Conservation (phyloP, 192 early-diverging fungal genomes). For the Lunasporangiospora selenospora region DNA sequence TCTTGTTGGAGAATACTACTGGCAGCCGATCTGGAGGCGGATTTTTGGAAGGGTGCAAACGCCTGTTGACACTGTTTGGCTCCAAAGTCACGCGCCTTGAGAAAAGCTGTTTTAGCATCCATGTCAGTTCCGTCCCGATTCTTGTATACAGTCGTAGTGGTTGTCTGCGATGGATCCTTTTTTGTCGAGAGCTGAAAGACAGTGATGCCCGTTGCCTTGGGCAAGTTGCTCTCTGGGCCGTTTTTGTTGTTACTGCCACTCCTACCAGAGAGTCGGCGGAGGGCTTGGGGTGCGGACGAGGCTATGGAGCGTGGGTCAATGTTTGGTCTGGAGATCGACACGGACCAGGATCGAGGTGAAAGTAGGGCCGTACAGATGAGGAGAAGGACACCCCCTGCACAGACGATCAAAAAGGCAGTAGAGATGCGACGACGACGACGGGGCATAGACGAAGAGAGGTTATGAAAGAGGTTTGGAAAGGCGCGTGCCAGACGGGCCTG, state of each 20-base stretch:
- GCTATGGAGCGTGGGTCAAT: no score
- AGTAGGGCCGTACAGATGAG: constrained; percentile 27
- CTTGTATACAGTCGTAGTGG: constrained; percentile 10
- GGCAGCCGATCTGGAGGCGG: no score
- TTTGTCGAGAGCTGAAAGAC: no score
- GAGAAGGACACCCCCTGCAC: constrained; percentile 18
- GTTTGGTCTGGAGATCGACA: no score
- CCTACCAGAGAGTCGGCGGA: no score
- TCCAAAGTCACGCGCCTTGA: constrained; percentile 40
- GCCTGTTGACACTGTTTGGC: constrained; percentile 2
- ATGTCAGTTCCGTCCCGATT: constrained; percentile 40
- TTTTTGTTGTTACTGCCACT: no score
- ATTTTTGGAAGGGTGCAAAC: constrained; percentile 5
- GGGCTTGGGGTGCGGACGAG: no score
- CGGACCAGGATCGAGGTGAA: background rate
- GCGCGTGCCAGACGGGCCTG: constrained; percentile 22
- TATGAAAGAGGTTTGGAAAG: constrained; percentile 22
- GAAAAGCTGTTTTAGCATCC: constrained; percentile 28
- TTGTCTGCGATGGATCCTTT: no score
- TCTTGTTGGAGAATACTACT: constrained; percentile 16
- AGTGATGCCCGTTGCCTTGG: background rate
- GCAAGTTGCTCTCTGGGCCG: no score
- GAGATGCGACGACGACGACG: constrained; percentile 18
- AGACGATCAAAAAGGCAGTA: constrained; percentile 24
- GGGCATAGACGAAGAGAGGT: no score